A percentile compares a stretch with the other conserved stretches of the same genome.
Conservation (phyloP, 192 early-diverging fungal species). For the Chytriomyces confervae region DNA sequence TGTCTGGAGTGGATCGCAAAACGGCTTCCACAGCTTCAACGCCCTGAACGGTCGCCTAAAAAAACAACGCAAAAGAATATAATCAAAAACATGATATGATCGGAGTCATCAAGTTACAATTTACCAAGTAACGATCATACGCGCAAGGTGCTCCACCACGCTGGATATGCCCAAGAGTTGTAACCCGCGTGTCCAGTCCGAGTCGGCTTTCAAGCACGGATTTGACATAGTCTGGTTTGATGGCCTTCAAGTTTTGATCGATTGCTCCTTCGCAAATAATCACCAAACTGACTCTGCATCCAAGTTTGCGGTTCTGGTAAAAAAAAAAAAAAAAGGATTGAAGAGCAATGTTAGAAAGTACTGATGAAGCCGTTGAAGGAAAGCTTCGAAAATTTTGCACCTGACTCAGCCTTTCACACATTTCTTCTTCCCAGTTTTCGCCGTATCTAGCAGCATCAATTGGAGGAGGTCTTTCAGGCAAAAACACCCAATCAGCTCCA, state of each 20-base stretch:
- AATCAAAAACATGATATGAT: too few relatives aligned
- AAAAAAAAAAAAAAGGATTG: too few relatives aligned
- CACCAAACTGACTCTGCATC: constrained; percentile 90
- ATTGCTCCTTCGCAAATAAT: constrained; percentile 97
- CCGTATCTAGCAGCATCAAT: constrained; percentile 55
- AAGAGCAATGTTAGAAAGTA: too few relatives aligned
- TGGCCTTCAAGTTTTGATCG: constrained; percentile 84
- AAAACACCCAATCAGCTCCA: constrained; percentile 95
- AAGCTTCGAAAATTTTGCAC: too few relatives aligned
- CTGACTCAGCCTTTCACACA: constrained; percentile 79
- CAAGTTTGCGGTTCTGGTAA: constrained; percentile 79
- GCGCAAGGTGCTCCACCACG: constrained; percentile 89
- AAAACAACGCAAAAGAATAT: too few relatives aligned
- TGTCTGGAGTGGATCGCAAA: constrained; percentile 77
- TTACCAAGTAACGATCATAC: constrained; percentile 90
- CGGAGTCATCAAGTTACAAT: too few relatives aligned
- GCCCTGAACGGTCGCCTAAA: constrained; percentile 92
- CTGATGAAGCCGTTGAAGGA: too few relatives aligned
- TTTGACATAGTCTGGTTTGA: constrained; percentile 84
- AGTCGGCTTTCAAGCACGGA: constrained; percentile 80
- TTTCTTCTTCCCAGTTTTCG: constrained; percentile 85
- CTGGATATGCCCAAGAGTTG: constrained; percentile 93
- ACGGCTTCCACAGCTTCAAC: constrained; percentile 96
- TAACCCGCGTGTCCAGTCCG: constrained; percentile 91
- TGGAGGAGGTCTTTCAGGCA: constrained; percentile 90